Evolutionary conservation across 441 rosid species (phyloP).

Genomic region (Aquilaria agallochum): DNA sequence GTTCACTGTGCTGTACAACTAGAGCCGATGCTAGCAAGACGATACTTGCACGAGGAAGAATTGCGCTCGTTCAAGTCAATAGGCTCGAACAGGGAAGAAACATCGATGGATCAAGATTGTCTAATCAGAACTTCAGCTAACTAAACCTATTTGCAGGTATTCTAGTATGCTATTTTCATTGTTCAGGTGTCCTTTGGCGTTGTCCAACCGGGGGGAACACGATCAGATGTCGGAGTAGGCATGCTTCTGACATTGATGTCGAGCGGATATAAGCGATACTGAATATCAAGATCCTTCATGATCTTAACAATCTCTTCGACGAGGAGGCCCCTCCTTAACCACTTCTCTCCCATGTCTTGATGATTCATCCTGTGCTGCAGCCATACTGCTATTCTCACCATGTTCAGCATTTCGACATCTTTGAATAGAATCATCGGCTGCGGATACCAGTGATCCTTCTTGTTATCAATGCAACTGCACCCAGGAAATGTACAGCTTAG

Average conservation of each 20-base stretch:
- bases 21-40: no score
- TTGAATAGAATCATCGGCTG: slow-evolving; percentile 24
- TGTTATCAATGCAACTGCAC: slow-evolving; percentile 30
- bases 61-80: no score
- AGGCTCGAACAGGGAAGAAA: no score
- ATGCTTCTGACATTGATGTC: slow-evolving; percentile 25
- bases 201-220: slow-evolving; percentile 44
- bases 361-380: slow-evolving; percentile 36
- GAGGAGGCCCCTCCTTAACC: slow-evolving; percentile 24
- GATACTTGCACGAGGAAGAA: no score
- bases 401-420: slow-evolving; percentile 27
- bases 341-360: slow-evolving; percentile 38
- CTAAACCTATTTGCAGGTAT: no score
- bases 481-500: background rate
- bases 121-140: no score
- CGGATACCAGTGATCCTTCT: slow-evolving; percentile 39
- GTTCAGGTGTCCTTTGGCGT: slow-evolving; percentile 17
- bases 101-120: no score
- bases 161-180: background rate
- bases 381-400: slow-evolving; percentile 30
- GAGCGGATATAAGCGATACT: slow-evolving; percentile 30
- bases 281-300: slow-evolving; percentile 28
- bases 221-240: slow-evolving; percentile 42
- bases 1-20: no score
- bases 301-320: slow-evolving; percentile 29